Conservation (phyloP, 805 yeast species). For the Barnettozyma populi region DNA sequence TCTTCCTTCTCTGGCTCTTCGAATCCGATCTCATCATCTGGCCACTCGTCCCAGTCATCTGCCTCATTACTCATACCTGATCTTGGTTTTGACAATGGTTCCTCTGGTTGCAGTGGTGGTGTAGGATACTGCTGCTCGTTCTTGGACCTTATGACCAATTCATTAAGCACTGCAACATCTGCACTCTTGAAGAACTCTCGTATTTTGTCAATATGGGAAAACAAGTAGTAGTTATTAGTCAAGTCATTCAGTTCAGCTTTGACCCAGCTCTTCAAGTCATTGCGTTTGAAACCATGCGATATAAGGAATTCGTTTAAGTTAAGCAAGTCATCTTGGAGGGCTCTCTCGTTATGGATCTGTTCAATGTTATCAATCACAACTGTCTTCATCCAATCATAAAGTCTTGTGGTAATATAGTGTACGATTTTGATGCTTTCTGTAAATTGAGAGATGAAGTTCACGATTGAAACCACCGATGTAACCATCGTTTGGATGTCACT, state of each 20-base stretch:
- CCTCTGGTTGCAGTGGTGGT: background rate
- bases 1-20: conserved; percentile 12
- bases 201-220: conserved; percentile 16
- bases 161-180: background rate
- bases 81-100: background rate
- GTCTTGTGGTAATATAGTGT: conserved; percentile 18
- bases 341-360: conserved; percentile 9
- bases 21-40: conserved; percentile 14
- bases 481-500: conserved; percentile 5
- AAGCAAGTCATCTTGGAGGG: conserved; percentile 9
- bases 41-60: conserved; percentile 16
- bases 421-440: conserved; percentile 13
- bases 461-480: conserved; percentile 15
- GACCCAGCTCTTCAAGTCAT: conserved; percentile 21
- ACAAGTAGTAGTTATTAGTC: conserved; percentile 18
- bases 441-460: conserved; percentile 17
- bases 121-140: background rate
- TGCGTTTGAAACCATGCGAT: conserved; percentile 15
- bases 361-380: conserved; percentile 17
- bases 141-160: background rate
- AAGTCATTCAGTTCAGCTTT: conserved; percentile 17
- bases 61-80: background rate
- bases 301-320: conserved; percentile 16
- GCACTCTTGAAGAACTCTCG: conserved; percentile 11
- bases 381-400: conserved; percentile 19